Base-by-base conservation (phyloP, 1,284 basidiomycete species). In the Irpex sp. region DNA sequence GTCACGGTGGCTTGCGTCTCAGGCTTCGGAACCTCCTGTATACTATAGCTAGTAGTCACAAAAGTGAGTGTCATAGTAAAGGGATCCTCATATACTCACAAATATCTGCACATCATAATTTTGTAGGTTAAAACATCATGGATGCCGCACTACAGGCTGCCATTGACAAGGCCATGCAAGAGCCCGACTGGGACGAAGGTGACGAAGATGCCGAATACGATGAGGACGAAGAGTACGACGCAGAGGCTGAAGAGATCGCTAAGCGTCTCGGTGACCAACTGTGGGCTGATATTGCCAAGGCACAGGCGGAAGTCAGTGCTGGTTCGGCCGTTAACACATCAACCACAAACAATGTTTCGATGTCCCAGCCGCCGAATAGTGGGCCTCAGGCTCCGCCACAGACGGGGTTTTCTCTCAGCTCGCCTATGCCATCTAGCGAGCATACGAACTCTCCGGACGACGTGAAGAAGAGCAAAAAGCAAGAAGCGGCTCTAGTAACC, bases 161-260 rank as follows among this genome's bases (percentile, higher is more conserved):
- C 2, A 21, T 61, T 5, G 56, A 61, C 31, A 58, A 36, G 2
- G 61, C 61, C 46, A 47, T 51, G 19, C 55, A 56, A 5, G 55
- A 61, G 35, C 55, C 58, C 15, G 77, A 76, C 36, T 72, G 75
- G 68, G 76, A 78, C n/a, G 81, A 81, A 2, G 78, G 73, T 36
- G 74, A 66, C 11, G 74, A 77, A 19, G 53, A 55, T 26, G 53
- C 9, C 0, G 77, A 82, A 9, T 81, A 81, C 49, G 81, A 85
- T 1, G 83, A 83, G 4, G 85, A 81, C 0, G 84, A 84, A 31
- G 87, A 87, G 61, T 82, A 85, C n/a, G 87, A 87, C 33, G 88
- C 85, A 6, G 86, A 89, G 63, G 88, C 88, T 5, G 83, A 88
- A 67, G 88, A 86, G 65, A 88, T 90, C 67, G 87, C 87, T 5